These are phyloP conservation scores for Plenodomus tracheiphilus DNA, from an alignment of 2,329 filamentous ascomycete species.

Conservation along the genomic window DNA sequence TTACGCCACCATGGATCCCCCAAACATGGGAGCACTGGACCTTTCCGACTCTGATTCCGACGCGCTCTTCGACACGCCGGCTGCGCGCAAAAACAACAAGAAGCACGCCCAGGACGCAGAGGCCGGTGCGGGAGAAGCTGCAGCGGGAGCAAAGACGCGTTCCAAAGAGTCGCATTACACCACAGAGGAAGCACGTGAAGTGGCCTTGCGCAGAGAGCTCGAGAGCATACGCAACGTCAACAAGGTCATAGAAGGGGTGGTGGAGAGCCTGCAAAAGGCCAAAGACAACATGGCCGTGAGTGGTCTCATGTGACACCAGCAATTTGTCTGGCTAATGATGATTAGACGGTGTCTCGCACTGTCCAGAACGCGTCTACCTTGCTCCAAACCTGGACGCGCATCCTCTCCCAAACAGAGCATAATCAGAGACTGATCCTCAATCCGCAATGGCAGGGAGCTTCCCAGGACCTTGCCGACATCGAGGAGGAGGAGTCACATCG, in stretches of 20 bases:
- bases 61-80: conserved; percentile 61
- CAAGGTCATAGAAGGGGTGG: conserved; percentile 77
- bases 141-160: conserved; percentile 44
- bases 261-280: conserved; percentile 71
- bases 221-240: conserved; percentile 86
- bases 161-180: conserved; percentile 60
- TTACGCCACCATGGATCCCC: conserved; percentile 33
- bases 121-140: conserved; percentile 46
- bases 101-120: conserved; percentile 39
- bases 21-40: conserved; percentile 56
- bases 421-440: conserved; percentile 91
- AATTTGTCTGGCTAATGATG: conserved; percentile 9
- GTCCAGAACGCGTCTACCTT: conserved; percentile 86
- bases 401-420: conserved; percentile 95
- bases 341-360: conserved; percentile 78
- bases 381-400: conserved; percentile 93
- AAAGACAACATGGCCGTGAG: conserved; percentile 77
- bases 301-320: background rate
- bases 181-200: conserved; percentile 70
- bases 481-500: conserved; percentile 76
- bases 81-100: conserved; percentile 43
- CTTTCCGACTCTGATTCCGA: conserved; percentile 61
- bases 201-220: conserved; percentile 75
- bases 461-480: conserved; percentile 80
- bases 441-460: conserved; percentile 85